Evolutionary conservation across 495 filamentous ascomycete genomes (phyloP).

Genomic region (Penicillium pulvis): DNA sequence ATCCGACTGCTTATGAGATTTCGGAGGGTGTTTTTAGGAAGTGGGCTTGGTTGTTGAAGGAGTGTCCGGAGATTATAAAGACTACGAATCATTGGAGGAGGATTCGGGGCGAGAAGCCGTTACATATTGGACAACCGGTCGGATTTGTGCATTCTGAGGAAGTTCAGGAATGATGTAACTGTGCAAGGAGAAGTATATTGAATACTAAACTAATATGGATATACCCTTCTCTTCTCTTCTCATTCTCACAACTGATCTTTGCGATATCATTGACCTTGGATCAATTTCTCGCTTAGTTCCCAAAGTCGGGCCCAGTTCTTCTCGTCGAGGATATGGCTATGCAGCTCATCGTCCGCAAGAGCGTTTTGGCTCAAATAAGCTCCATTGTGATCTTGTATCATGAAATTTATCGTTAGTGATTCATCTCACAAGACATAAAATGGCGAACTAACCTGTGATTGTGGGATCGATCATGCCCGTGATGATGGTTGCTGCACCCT

Average conservation of each 20-base stretch:
- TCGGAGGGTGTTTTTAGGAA: constrained; percentile 20
- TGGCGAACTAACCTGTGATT: constrained; percentile 18
- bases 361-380: constrained; percentile 17
- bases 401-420: background rate
- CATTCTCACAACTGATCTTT: too few species aligned
- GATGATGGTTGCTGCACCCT: constrained; percentile 26
- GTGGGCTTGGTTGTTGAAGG: constrained; percentile 21
- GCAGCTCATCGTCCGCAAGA: constrained; percentile 21
- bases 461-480: constrained; percentile 29
- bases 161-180: background rate
- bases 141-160: constrained; percentile 1
- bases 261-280: background rate
- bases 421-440: background rate
- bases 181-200: background rate
- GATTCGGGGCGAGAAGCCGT: constrained; percentile 21
- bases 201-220: background rate
- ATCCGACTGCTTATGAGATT: constrained; percentile 27
- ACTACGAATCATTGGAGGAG: constrained; percentile 30
- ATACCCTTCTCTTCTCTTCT: too few species aligned
- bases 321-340: constrained; percentile 19
- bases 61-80: constrained; percentile 23
- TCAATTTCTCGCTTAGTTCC: constrained; percentile 20
- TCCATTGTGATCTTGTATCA: constrained; percentile 11
- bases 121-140: constrained; percentile 1
- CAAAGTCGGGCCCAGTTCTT: constrained; percentile 21